A percentile compares a stretch with the other conserved stretches of the same genome.
phyloP scores from a whole-genome alignment of 1,284 basidiomycete genomes.

The Melampsora larici-populina region DNA sequence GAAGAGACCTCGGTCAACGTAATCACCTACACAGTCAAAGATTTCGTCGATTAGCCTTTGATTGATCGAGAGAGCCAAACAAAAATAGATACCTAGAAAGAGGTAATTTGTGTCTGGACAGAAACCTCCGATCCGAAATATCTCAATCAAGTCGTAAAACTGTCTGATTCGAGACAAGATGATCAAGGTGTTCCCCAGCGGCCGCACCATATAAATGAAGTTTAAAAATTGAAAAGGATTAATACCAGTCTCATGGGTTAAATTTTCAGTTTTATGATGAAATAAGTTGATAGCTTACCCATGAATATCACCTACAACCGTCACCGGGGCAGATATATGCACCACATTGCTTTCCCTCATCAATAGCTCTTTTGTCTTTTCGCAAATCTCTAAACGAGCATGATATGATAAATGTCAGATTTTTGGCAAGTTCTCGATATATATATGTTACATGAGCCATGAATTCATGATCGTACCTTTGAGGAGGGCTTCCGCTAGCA shows the following conservation, averaged over 20 bases:
- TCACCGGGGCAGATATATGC: conserved; percentile 95
- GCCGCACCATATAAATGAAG: background rate
- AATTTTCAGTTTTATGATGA: background rate
- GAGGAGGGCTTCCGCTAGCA: conserved; percentile 83
- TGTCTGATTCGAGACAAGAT: conserved; percentile 61
- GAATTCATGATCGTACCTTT: conserved; percentile 55
- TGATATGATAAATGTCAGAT: background rate
- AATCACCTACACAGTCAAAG: conserved; percentile 71
- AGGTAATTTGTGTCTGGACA: conserved; percentile 96
- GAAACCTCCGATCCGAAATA: conserved; percentile 96
- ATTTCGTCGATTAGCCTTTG: background rate
- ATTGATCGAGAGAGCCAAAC: conserved; percentile 19
- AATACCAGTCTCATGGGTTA: background rate
- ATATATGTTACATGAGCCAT: background rate
- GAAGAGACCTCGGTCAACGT: conserved; percentile 95
- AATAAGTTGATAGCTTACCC: conserved; percentile 64
- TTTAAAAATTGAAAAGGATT: too few species aligned
- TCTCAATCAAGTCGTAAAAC: conserved; percentile 99
- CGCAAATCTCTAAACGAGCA: conserved; percentile 76
- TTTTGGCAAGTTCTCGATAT: background rate
- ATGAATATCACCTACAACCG: conserved; percentile 98
- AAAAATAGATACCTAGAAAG: conserved; percentile 71
- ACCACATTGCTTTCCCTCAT: conserved; percentile 99
- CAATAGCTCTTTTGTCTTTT: conserved; percentile 95
- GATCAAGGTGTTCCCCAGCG: background rate